phyloP scores from a whole-genome alignment of 2,329 filamentous ascomycete species.

The Neoarthrinium moseri region DNA sequence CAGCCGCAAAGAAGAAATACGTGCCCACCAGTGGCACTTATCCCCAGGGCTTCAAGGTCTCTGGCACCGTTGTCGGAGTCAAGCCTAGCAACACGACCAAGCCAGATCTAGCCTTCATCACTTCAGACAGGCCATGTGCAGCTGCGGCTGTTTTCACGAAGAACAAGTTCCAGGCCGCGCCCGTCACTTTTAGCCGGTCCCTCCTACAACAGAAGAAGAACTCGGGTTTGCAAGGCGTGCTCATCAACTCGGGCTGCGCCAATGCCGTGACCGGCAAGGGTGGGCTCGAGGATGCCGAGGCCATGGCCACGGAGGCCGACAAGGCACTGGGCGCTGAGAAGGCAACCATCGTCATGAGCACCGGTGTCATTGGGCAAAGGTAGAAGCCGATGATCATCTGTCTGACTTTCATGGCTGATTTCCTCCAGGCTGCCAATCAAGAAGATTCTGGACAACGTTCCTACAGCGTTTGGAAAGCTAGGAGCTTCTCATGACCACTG shows the following conservation, averaged over 20 bases:
- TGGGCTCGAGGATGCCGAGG: slow-evolving; percentile 81
- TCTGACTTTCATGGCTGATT: background rate
- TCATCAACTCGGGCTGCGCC: slow-evolving; percentile 94
- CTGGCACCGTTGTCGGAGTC: slow-evolving; percentile 87
- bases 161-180: slow-evolving; percentile 97
- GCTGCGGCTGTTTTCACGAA: slow-evolving; percentile 94
- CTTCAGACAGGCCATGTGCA: slow-evolving; percentile 81
- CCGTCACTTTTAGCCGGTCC: slow-evolving; percentile 79
- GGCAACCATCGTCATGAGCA: slow-evolving; percentile 93
- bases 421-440: slow-evolving; percentile 74
- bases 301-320: slow-evolving; percentile 81
- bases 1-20: slow-evolving; percentile 84
- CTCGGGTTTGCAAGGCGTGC: slow-evolving; percentile 71
- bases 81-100: slow-evolving; percentile 90
- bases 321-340: slow-evolving; percentile 49
- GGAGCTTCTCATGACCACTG: slow-evolving; percentile 80
- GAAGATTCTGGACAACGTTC: slow-evolving; percentile 84
- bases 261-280: slow-evolving; percentile 95
- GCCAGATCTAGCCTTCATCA: slow-evolving; percentile 85
- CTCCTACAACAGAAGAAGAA: slow-evolving; percentile 67
- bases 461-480: slow-evolving; percentile 69
- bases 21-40: slow-evolving; percentile 83
- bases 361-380: slow-evolving; percentile 94
- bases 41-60: slow-evolving; percentile 84
- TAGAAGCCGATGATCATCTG: slow-evolving; percentile 29